Base-by-base conservation (phyloP, 1,284 basidiomycete species). In the Coriolopsis trogii region DNA sequence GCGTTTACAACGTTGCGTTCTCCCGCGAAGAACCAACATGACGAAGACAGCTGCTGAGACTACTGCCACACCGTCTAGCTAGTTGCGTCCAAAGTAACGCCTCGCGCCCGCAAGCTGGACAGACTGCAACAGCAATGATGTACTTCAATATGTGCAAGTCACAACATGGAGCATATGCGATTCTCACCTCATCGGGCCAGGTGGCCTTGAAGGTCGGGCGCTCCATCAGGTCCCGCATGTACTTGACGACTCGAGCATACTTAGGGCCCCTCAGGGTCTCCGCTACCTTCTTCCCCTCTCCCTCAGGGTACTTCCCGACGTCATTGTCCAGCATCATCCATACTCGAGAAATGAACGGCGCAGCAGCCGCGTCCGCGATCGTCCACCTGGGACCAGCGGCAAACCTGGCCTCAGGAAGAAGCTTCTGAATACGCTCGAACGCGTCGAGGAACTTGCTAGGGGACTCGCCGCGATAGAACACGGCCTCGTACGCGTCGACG, bases 301-400 rank as follows among this genome's bases (percentile, higher is more conserved):
- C 72, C 29, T 43, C 45, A 0, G 57, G 51, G 49, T 51, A 70
- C 15, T 43, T 58, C 8, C 70, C 71, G 16, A 70, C 8, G 13
- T 70, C 68, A 38, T 71, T 67, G 25, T 52, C 41, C 18, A 64
- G 41, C 41, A 51, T 20, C 6, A 67, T 9, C 18, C 61, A 51
- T 25, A 69, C 28, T 6, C 73, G 60, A 33, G 57, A 67, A 6
- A 72, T 15, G 62, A 73, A 72, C 2, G 74, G 71, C 7, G 70
- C 59, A 18, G 82, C 61, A 1, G 79, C 76, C 9, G 75, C 75
- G 51, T 85, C 83, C 3, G 82, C 83, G 48, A 76, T 78, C 30
- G 76, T 79, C 41, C 63, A 72, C 25, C 67, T 61, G 1, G n/a
- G n/a, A n/a, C 70, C 73, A 3, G 66, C 60, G 8, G 67, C 71